These are phyloP conservation scores for Fusarium oligoseptatum DNA, from an alignment of 2,329 filamentous ascomycete genomes.

Conservation along the genomic window DNA sequence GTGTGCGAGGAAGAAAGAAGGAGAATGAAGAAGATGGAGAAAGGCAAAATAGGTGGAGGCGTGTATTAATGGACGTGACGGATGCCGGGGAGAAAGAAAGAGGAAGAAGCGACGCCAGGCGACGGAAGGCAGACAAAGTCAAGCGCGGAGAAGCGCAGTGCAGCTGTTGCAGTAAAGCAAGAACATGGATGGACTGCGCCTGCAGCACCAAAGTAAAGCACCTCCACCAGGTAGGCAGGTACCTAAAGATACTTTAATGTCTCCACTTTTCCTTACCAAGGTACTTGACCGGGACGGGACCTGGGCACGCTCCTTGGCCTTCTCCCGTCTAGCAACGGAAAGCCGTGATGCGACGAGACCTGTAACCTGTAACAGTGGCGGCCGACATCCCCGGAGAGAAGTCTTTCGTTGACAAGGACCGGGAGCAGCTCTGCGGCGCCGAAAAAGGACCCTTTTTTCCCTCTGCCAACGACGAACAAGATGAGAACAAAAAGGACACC, in stretches of 20 bases:
- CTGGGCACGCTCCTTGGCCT: background rate
- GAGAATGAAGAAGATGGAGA: conserved; percentile 17
- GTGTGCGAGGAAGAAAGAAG: conserved; percentile 25
- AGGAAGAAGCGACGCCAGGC: conserved; percentile 23
- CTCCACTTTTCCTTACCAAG: background rate
- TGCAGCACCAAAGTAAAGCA: conserved; percentile 9
- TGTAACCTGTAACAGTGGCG: conserved; percentile 12
- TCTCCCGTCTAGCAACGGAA: conserved; percentile 8
- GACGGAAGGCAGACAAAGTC: conserved; percentile 17
- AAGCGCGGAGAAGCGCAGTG: conserved; percentile 37
- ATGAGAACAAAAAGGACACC: background rate
- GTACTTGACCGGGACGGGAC: background rate
- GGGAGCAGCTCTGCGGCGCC: background rate
- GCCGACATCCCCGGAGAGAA: background rate
- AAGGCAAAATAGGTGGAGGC: conserved; percentile 23
- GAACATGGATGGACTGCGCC: conserved; percentile 7
- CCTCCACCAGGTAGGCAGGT: background rate
- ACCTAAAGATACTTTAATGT: background rate
- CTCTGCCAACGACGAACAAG: background rate
- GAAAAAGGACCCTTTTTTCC: background rate
- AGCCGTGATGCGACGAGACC: conserved; percentile 10
- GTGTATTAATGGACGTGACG: conserved; percentile 34
- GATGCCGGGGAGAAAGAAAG: conserved; percentile 8
- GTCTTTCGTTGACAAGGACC: conserved; percentile 5
- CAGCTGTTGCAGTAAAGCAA: conserved; percentile 28